Conservation (phyloP, 169 alveolate genomes). For the Cryptosporidium parvum region DNA sequence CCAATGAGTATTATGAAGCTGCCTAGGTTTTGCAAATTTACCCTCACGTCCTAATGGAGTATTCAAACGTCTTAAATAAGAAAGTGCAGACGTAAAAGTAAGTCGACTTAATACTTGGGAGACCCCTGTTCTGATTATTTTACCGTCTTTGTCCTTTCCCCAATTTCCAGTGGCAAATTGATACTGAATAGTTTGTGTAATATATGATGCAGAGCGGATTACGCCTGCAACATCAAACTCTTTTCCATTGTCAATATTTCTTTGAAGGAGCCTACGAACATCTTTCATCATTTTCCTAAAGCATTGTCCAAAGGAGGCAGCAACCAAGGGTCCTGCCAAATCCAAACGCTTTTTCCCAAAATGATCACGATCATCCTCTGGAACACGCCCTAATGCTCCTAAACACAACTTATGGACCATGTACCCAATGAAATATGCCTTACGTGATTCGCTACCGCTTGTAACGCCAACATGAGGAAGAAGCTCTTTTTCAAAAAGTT, state of each 20-base stretch:
- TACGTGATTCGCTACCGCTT: conserved; percentile 93
- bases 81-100: conserved; percentile 97
- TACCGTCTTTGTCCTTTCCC: conserved; percentile 98
- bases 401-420: conserved; percentile 97
- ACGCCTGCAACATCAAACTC: conserved; percentile 92
- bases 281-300: conserved; percentile 95
- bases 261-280: conserved; percentile 91
- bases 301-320: conserved; percentile 95
- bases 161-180: conserved; percentile 98
- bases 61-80: conserved; percentile 98
- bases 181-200: conserved; percentile 92
- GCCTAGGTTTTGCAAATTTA: conserved; percentile 99
- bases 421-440: conserved; percentile 98
- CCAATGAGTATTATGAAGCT: conserved; percentile 99
- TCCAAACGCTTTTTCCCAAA: conserved; percentile 99
- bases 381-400: conserved; percentile 96
- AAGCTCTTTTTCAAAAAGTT: conserved; percentile 94
- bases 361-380: conserved; percentile 99
- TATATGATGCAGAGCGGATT: conserved; percentile 89
- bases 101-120: conserved; percentile 96
- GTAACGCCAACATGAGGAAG: conserved; percentile 98
- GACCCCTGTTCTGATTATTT: conserved; percentile 98
- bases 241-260: conserved; percentile 91
- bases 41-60: conserved; percentile 99
- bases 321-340: conserved; percentile 98